A percentile compares a stretch with the other conserved stretches of the same genome.
Evolutionary conservation across 257 asterid species (phyloP).

Genomic region (Jacaranda copaia): DNA sequence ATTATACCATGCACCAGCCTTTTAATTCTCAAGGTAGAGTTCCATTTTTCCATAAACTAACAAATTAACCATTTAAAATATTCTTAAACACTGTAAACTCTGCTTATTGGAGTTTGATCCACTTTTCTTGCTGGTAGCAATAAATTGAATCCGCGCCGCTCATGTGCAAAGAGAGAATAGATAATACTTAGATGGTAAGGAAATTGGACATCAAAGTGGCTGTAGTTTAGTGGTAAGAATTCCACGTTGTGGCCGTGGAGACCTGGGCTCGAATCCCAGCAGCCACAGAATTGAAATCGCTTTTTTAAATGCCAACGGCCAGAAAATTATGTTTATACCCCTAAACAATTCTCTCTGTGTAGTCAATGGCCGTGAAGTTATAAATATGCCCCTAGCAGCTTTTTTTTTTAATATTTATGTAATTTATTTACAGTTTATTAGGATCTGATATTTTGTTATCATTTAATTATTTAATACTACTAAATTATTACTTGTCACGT

Average conservation of each 20-base stretch:
- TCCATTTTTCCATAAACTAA: neutral
- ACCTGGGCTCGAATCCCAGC: conserved; percentile 99
- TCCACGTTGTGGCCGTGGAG: conserved; percentile 99
- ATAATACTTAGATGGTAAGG: too few relatives aligned
- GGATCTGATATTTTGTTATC: neutral
- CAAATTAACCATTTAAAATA: neutral
- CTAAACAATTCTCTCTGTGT: too few relatives aligned
- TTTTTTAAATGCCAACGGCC: neutral
- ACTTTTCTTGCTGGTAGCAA: neutral
- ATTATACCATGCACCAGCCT: neutral
- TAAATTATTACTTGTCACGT: neutral
- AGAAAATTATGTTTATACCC: neutral
- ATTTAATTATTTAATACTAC: neutral
- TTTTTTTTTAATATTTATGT: too few relatives aligned
- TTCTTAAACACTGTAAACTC: neutral
- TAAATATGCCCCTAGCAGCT: too few relatives aligned
- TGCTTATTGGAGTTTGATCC: conserved; percentile 23
- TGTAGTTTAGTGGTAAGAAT: conserved; percentile 98
- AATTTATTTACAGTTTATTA: too few relatives aligned
- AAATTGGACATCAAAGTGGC: conserved; percentile 49
- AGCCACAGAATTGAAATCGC: conserved; percentile 62
- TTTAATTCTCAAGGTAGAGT: conserved; percentile 24
- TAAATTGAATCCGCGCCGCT: neutral
- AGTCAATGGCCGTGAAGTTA: too few relatives aligned
- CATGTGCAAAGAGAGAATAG: too few relatives aligned